Evolutionary conservation across 768 basidiomycete genomes (phyloP), one percentile per base, ranked within the genome.

Genomic region (Termitomyces sp.): DNA sequence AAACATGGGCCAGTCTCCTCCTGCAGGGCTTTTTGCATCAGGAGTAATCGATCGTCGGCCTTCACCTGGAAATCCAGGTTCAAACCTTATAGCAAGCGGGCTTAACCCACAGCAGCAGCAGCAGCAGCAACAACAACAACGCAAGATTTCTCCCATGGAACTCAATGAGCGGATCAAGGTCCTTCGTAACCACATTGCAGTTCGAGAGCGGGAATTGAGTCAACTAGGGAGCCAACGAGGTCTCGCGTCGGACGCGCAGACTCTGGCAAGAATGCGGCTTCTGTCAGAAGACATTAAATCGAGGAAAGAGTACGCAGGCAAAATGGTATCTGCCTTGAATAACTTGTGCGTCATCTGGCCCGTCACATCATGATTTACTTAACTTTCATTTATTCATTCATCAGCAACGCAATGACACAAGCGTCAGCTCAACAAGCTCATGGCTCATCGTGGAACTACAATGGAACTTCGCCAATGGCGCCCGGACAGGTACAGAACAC

Each of bases 1-100:
- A 62, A 59, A 77, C 40, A 69, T 77, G 61, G 77, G 73, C 58
- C 81, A 77, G 60, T 63, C 74, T 23, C 64, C 74, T 9, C 62
- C 71, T 23, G 83, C 84, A 57, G 76, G 82, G 64, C 84, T 85
- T 67, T 65, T 77, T 23, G 70, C 81, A 8, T 72, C 80, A n/a
- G 74, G 72, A 28, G 76, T 40, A 16, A n/a, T 73, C 30, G 74
- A 84, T 66, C 78, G 80, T 38, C 82, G 79, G 10, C 74, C 79
- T 5, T 81, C 82, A 32, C 85, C 80, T 18, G 74, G 77, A n/a
- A 75, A 78, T 69, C 64, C 69, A 60, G 68, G 68, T 2, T 50
- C 67, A 0, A 54, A 65, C 58, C n/a, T 43, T 63, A 59, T 66
- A 2, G 60, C 55, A 43, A 58, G 54, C 20, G 54, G 54, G 18